Conservation (phyloP, 1,284 basidiomycete genomes). For the Serendipita sp. region DNA sequence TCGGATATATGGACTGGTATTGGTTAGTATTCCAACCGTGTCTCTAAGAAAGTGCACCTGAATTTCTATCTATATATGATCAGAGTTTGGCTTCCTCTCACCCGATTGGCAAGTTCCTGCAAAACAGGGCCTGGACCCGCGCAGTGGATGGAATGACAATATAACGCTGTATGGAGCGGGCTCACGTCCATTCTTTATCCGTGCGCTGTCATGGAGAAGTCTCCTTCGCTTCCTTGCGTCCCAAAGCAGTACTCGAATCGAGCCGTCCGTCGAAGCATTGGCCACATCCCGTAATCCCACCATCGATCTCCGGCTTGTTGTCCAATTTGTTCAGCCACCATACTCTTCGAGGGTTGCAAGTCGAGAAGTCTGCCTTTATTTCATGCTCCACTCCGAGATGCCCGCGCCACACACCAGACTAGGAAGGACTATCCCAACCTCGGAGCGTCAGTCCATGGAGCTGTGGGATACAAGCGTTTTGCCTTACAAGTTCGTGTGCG, state of each 20-base stretch:
- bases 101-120: not conserved
- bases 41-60: not conserved
- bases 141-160: not conserved
- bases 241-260: not conserved
- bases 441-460: not conserved
- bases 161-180: not conserved
- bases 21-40: not conserved
- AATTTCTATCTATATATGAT: not conserved
- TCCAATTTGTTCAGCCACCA: not conserved
- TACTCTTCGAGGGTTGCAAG: not conserved
- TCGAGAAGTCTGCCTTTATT: slow-evolving; percentile 3
- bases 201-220: not conserved
- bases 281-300: slow-evolving; percentile 1
- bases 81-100: not conserved
- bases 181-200: not conserved
- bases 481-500: not conserved
- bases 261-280: not conserved
- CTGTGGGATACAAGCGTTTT: not conserved
- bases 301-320: slow-evolving; percentile 1
- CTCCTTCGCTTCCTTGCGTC: not conserved
- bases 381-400: slow-evolving; percentile 3
- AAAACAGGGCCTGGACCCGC: not conserved
- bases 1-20: not conserved
- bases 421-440: not conserved
- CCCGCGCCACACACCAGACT: not conserved